Conservation (phyloP, 129 eudicot species). For the Sambucus nigra region DNA sequence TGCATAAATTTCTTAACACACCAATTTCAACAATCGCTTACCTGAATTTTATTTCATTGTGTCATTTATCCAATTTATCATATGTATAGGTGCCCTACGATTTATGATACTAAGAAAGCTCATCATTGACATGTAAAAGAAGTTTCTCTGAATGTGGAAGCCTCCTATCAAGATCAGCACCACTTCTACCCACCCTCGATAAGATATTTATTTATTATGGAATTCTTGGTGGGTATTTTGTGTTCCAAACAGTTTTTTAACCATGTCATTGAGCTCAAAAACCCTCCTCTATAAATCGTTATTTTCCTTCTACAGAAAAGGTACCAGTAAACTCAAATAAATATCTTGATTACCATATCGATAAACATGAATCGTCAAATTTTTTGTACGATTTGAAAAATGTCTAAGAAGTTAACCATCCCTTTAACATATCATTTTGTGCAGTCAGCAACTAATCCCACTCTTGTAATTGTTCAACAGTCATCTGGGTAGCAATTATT, state of each 20-base stretch:
- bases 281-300: conserved; percentile 45
- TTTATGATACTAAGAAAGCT: conserved; percentile 41
- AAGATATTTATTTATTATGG: conserved; percentile 16
- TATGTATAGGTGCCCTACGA: conserved; percentile 26
- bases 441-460: conserved; percentile 63
- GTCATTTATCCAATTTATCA: conserved; percentile 12
- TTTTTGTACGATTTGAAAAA: neutral
- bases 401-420: conserved; percentile 3
- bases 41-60: conserved; percentile 21
- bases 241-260: conserved; percentile 46
- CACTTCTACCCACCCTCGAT: conserved; percentile 18
- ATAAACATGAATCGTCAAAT: neutral
- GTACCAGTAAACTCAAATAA: neutral
- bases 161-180: conserved; percentile 35
- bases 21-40: conserved; percentile 1
- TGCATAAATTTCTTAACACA: neutral
- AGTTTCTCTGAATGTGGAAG: conserved; percentile 34
- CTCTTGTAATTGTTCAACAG: conserved; percentile 53
- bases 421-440: conserved; percentile 84
- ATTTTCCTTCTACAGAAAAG: conserved; percentile 49
- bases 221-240: conserved; percentile 22
- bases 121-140: conserved; percentile 37
- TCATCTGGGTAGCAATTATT: conserved; percentile 38
- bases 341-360: neutral
- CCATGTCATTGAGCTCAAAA: conserved; percentile 68